Base-by-base conservation (phyloP, 1,284 basidiomycete species). In the Naganishia albida region DNA sequence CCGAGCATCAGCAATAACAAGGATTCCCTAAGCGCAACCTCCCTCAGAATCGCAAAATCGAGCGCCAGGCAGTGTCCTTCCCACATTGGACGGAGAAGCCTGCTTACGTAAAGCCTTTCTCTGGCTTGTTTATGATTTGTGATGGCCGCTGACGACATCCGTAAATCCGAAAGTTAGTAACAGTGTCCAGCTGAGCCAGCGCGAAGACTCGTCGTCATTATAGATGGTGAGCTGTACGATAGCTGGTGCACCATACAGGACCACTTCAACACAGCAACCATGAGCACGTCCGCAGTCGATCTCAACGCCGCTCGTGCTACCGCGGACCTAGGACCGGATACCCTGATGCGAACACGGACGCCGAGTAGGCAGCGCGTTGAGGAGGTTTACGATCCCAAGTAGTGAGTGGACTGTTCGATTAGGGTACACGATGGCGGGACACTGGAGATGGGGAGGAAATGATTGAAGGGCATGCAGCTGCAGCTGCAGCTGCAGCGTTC, bases 341-440 rank as follows among this genome's bases (percentile, higher is more conserved):
- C 51, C 50, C 30, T 60, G 46, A 50, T 60, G 16, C 56, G 56
- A 40, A 52, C 60, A 20, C 49, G 49, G 26, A 49, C 50, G 2
- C 62, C 62, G 12, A 72, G 69, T 13, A 67, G 77, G 28, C 70
- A 67, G 25, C 66, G 71, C 23, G 77, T 30, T 30, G 50, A 77
- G 15, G 77, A 78, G 38, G 74, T 77, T n/a, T 77, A 72, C 57
- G 77, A 79, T 71, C 72, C 78, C 6, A 77, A 78, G 66, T 78
- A 77, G 78, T 79, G 64, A 73, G 77, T 76, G 3, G 26, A 2
- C 1, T 53, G 16, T 20, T 40, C 7, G 46, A n/a, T n/a, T n/a
- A n/a, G n/a, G n/a, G n/a, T n/a, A n/a, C n/a, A n/a, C n/a, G n/a
- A n/a, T n/a, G n/a, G n/a, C n/a, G n/a, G n/a, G n/a, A n/a, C n/a